A percentile compares a stretch with the other conserved stretches of the same genome.
These are phyloP conservation scores for Colletotrichum coccodes DNA, from an alignment of 2,329 filamentous ascomycete species.

Conservation along the genomic window DNA sequence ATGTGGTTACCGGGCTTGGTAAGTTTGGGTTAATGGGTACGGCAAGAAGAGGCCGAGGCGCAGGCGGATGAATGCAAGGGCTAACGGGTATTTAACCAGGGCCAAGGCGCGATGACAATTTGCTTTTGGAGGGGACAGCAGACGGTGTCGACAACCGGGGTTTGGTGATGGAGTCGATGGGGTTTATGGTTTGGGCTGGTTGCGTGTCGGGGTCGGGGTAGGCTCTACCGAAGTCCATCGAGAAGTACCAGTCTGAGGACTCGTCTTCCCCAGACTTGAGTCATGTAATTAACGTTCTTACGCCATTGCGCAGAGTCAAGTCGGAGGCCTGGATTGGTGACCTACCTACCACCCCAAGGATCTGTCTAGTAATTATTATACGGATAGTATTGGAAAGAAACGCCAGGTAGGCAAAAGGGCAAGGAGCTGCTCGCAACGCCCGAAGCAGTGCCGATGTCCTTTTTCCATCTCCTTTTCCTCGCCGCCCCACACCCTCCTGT, in stretches of 20 bases:
- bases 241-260: background rate
- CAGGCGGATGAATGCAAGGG: background rate
- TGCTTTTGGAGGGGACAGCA: background rate
- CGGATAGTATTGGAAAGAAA: background rate
- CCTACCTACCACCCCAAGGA: background rate
- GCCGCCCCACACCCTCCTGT: background rate
- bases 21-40: background rate
- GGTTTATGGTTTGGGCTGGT: background rate
- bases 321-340: background rate
- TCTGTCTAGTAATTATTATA: background rate
- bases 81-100: slow-evolving; percentile 10
- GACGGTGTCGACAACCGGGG: background rate
- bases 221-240: background rate
- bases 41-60: background rate
- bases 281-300: slow-evolving; percentile 1
- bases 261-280: background rate
- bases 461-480: background rate
- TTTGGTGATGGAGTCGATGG: background rate
- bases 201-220: background rate
- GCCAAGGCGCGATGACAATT: slow-evolving; percentile 12
- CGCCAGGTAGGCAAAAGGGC: background rate
- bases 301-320: background rate
- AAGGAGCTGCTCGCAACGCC: background rate
- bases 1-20: background rate
- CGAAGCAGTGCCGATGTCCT: background rate